Evolutionary conservation across 2,329 filamentous ascomycete genomes (phyloP).

Genomic region (Pyrenochaeta sp.): DNA sequence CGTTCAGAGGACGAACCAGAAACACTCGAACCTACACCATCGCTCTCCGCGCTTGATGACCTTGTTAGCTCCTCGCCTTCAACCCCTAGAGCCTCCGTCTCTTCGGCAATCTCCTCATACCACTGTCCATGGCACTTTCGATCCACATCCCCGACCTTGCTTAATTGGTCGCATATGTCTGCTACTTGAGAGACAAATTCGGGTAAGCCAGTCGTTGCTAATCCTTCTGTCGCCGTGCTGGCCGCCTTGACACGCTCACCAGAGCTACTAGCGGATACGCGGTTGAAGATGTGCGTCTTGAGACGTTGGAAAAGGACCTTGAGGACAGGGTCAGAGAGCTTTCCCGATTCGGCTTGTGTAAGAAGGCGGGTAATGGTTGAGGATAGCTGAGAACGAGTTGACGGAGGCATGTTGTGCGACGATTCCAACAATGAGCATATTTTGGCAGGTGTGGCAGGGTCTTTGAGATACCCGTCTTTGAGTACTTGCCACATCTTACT

Average conservation of each 20-base stretch:
- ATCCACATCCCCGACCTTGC: constrained; percentile 71
- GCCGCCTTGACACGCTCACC: constrained; percentile 75
- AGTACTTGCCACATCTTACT: constrained; percentile 74
- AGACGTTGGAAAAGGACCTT: constrained; percentile 73
- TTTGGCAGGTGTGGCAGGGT: constrained; percentile 57
- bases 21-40: not conserved
- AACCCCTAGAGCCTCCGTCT: constrained; percentile 52
- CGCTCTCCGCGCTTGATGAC: constrained; percentile 33
- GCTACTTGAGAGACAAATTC: constrained; percentile 76
- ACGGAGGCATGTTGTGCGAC: constrained; percentile 57
- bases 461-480: constrained; percentile 64
- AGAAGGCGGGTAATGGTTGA: constrained; percentile 59
- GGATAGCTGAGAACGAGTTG: constrained; percentile 54
- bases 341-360: constrained; percentile 58
- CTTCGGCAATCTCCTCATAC: constrained; percentile 72
- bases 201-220: constrained; percentile 72
- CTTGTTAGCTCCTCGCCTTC: constrained; percentile 40
- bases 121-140: constrained; percentile 71
- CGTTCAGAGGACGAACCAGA: too few species aligned
- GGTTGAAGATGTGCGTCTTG: constrained; percentile 69
- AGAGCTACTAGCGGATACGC: constrained; percentile 70
- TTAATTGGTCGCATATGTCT: constrained; percentile 72
- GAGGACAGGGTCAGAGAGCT: constrained; percentile 67
- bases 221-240: constrained; percentile 71
- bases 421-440: constrained; percentile 59